These are phyloP conservation scores for Beauveria rudraprayagi DNA, from an alignment of 2,329 filamentous ascomycete species.

Conservation along the genomic window DNA sequence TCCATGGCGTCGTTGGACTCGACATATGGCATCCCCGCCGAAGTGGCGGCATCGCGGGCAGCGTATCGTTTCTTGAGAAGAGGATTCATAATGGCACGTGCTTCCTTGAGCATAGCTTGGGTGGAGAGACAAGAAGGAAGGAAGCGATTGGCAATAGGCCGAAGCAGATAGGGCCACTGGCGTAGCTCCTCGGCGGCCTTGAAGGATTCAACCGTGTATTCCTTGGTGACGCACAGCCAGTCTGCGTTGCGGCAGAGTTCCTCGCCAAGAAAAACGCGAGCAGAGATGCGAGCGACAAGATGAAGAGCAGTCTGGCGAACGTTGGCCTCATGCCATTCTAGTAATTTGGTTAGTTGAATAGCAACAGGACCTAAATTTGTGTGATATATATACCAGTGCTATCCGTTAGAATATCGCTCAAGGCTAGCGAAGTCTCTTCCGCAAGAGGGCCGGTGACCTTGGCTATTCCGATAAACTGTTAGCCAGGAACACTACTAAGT, in stretches of 20 bases:
- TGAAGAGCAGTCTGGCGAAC: slow-evolving; percentile 10
- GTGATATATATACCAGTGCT: slow-evolving; percentile 1
- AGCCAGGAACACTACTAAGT: neutral
- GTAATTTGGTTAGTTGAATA: neutral
- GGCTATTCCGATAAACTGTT: neutral
- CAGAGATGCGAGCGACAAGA: slow-evolving; percentile 18
- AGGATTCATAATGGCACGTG: slow-evolving; percentile 20
- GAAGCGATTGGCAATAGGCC: slow-evolving; percentile 38
- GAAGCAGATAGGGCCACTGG: slow-evolving; percentile 35
- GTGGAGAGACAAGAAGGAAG: slow-evolving; percentile 30
- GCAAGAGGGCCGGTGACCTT: slow-evolving; percentile 11
- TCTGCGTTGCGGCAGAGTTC: slow-evolving; percentile 32
- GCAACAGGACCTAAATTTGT: neutral
- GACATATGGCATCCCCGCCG: slow-evolving; percentile 31
- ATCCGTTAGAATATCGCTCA: slow-evolving; percentile 6
- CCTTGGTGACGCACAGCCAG: slow-evolving; percentile 36
- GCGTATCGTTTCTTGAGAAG: slow-evolving; percentile 37
- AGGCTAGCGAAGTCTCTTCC: slow-evolving; percentile 6
- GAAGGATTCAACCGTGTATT: slow-evolving; percentile 36
- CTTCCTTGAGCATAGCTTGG: slow-evolving; percentile 8
- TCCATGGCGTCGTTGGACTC: slow-evolving; percentile 38
- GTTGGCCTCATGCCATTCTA: slow-evolving; percentile 14
- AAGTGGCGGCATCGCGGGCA: slow-evolving; percentile 23
- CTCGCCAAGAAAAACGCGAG: slow-evolving; percentile 32
- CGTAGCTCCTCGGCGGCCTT: slow-evolving; percentile 22